Base-by-base conservation (phyloP, 2,329 filamentous ascomycete genomes). In the Biscogniauxia mediterranea region DNA sequence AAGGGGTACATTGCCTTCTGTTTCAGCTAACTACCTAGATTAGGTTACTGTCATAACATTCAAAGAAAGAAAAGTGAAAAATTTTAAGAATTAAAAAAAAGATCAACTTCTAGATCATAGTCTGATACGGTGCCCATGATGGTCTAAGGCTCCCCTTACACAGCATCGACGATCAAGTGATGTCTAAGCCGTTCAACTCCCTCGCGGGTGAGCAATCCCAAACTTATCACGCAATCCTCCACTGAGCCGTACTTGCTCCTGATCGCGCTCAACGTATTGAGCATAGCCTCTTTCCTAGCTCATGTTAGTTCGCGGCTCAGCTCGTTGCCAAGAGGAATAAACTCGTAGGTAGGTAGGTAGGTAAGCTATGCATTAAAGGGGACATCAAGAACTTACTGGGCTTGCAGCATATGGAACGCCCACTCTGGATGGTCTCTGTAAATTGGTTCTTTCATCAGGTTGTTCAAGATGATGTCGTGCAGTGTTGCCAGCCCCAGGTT, bases 241-340 rank as follows among this genome's bases (percentile, higher is more conserved):
- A 83, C 80, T 2, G 87, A 83, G 1, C 87, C 88, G 74, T 85
- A 90, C 62, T 81, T 79, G 21, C 78, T 73, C 53, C 82, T 77
- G 46, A 92, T 76, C 77, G 85, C 81, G 55, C 80, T 73, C 4
- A 83, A 70, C 3, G 79, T 80, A 3, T 68, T 74, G 11, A 78
- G 66, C 79, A 83, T 83, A 61, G 73, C 77, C 65, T 80, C 77
- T 7, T 77, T 77, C 50, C 78, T 79, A 57, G 38, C 23, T 53
- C 49, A 42, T 5, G 19, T 32, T 54, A 28, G 28, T 15, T 21
- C n/a, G 13, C 38, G 26, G 7, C 63, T 42, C 8, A 32, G 28
- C 28, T 25, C 7, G 17, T 21, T 19, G 20, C 19, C 25, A 42
- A 59, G 21, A 32, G 11, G 28, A 32, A 9, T 6, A 32, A 32